Percentiles rank a stretch among this genome's conserved stretches.
These are phyloP conservation scores for Lactarius trivialis DNA, from an alignment of 768 basidiomycete genomes.

Conservation along the genomic window DNA sequence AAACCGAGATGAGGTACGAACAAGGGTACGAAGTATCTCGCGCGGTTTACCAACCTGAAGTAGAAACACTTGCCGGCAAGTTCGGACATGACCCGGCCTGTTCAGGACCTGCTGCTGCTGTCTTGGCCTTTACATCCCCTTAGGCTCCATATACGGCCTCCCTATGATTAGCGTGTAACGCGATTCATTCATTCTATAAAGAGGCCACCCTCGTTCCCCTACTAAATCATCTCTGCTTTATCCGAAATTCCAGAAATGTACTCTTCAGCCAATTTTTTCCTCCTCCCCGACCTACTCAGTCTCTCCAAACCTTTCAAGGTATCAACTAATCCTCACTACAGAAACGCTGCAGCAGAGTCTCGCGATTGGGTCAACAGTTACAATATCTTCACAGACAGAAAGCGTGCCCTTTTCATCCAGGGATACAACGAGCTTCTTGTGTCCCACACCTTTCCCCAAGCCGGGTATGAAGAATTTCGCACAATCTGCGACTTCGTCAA, in stretches of 20 bases:
- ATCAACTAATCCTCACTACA: conserved; percentile 55
- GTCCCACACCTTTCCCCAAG: conserved; percentile 57
- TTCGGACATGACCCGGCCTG: conserved; percentile 1
- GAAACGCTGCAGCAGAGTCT: conserved; percentile 50
- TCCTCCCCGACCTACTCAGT: too few species aligned
- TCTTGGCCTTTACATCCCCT: not conserved
- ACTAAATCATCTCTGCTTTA: not conserved
- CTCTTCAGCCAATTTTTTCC: conserved; percentile 32
- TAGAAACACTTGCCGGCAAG: too few species aligned
- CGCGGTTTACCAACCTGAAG: too few species aligned
- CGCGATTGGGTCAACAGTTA: conserved; percentile 60
- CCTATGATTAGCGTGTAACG: not conserved
- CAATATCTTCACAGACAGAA: conserved; percentile 53
- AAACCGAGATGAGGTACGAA: too few species aligned
- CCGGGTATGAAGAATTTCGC: conserved; percentile 51
- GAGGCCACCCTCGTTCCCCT: not conserved
- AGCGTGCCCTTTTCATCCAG: too few species aligned
- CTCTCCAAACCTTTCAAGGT: conserved; percentile 40
- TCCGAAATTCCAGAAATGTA: not conserved
- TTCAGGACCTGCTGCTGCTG: not conserved
- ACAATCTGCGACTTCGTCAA: conserved; percentile 63
- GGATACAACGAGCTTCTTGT: conserved; percentile 60
- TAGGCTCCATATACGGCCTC: not conserved
- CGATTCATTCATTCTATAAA: conserved; percentile 12
- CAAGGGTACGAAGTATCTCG: too few species aligned